These are phyloP conservation scores for Tetrahymena elliotti DNA, from an alignment of 73 alveolate species.

Conservation along the genomic window DNA sequence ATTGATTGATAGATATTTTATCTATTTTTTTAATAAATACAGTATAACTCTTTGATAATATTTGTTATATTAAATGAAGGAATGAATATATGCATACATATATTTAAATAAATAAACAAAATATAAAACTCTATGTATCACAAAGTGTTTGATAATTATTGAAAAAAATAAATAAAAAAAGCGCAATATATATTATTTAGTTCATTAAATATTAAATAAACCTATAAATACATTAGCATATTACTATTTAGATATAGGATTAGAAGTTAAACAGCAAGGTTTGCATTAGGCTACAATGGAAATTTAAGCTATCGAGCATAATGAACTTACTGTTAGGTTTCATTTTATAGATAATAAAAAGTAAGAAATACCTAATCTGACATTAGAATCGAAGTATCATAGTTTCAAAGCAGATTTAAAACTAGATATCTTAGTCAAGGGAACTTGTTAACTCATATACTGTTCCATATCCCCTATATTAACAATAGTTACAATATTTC, in stretches of 20 bases:
- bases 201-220: too few relatives aligned
- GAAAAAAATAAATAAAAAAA: too few relatives aligned
- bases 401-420: neutral
- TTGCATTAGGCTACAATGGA: neutral
- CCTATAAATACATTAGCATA: neutral
- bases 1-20: neutral
- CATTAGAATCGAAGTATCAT: neutral
- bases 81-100: too few relatives aligned
- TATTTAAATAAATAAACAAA: neutral
- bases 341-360: neutral
- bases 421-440: neutral
- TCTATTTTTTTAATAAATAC: too few relatives aligned
- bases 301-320: neutral
- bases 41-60: neutral
- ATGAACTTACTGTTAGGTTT: neutral
- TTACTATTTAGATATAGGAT: neutral
- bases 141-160: too few relatives aligned
- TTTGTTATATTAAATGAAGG: neutral
- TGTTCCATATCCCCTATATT: neutral
- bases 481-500: neutral
- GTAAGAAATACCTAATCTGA: neutral
- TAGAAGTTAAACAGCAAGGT: neutral
- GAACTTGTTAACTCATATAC: neutral
- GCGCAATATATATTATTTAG: neutral
- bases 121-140: neutral